phyloP scores from a whole-genome alignment of 768 basidiomycete genomes.

The Punctularia strigosozonata region DNA sequence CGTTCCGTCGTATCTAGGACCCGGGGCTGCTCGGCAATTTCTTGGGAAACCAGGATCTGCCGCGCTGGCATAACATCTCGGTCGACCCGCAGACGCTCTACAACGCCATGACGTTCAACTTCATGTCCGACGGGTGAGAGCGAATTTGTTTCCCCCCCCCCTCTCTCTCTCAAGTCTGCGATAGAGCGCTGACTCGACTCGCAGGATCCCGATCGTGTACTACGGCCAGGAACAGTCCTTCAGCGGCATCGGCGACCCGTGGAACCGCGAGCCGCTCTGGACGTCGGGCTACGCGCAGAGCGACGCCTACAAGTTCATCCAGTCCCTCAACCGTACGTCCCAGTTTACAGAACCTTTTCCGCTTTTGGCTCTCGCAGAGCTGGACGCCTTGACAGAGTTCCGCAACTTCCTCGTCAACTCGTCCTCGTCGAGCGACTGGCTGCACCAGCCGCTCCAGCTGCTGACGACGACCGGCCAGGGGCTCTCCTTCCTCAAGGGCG shows the following conservation, averaged over 20 bases:
- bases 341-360: too few relatives aligned
- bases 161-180: not conserved
- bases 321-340: constrained; percentile 54
- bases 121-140: constrained; percentile 56
- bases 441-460: constrained; percentile 36
- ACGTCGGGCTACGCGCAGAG: constrained; percentile 51
- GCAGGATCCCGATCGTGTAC: constrained; percentile 67
- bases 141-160: not conserved
- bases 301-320: constrained; percentile 42
- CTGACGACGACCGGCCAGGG: constrained; percentile 37
- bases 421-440: constrained; percentile 35
- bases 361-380: not conserved
- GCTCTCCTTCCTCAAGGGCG: constrained; percentile 55
- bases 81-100: constrained; percentile 64
- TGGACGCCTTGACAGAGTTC: constrained; percentile 24
- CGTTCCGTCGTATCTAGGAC: constrained; percentile 16
- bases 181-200: not conserved
- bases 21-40: constrained; percentile 53
- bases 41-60: constrained; percentile 68
- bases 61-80: constrained; percentile 62
- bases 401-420: constrained; percentile 52
- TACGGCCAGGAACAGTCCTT: constrained; percentile 74
- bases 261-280: constrained; percentile 72
- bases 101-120: constrained; percentile 65
- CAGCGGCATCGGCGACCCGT: constrained; percentile 55